Base-by-base conservation (phyloP, 2,329 filamentous ascomycete genomes). In the Colletotrichum theobromicola region DNA sequence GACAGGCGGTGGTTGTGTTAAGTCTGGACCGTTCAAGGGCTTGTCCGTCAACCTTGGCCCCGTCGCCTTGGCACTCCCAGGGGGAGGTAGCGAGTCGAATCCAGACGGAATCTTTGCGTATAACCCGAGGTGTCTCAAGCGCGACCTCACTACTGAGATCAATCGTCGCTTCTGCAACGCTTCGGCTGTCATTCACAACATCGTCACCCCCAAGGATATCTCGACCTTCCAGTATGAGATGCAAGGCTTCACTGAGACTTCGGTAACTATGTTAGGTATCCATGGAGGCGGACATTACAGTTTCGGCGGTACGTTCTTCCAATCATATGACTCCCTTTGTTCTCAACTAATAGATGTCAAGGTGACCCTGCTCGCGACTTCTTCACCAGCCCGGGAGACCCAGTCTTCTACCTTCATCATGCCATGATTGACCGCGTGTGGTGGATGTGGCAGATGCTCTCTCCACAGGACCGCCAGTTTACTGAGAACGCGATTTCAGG, bases 1-100 rank as follows among this genome's bases (percentile, higher is more conserved):
- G 8, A 83, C 82, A 4, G 90, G 90, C 9, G 90, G 90, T 58
- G 90, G 90, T 26, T 91, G 89, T 78, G 83, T 92, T 7, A 83
- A 80, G 15, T 83, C 81, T 0, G 89, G 89, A 0, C 90, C 90
- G 1, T 85, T 90, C n/a, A 80, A 79, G 34, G 81, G 85, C 76
- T 82, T 85, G 77, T 81, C 74, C 1, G 82, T 87, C 63, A 86
- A 84, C 73, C 78, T 87, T 2, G 85, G 85, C 1, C 85, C 85
- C 13, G 79, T 82, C 12, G 77, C 79, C 9, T 80, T 81, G 18
- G 77, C 79, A 13, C 67, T 79, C 2, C 77, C 78, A 75, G 81
- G 81, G 8, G 80, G 80, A 5, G 53, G 53, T 18, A 42, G 34
- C 8, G 53, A 50, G 57, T 30, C 67, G 7, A 67, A 71, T 16